These are phyloP conservation scores for Termitomyces titanicus DNA, from an alignment of 768 basidiomycete species.

Conservation along the genomic window DNA sequence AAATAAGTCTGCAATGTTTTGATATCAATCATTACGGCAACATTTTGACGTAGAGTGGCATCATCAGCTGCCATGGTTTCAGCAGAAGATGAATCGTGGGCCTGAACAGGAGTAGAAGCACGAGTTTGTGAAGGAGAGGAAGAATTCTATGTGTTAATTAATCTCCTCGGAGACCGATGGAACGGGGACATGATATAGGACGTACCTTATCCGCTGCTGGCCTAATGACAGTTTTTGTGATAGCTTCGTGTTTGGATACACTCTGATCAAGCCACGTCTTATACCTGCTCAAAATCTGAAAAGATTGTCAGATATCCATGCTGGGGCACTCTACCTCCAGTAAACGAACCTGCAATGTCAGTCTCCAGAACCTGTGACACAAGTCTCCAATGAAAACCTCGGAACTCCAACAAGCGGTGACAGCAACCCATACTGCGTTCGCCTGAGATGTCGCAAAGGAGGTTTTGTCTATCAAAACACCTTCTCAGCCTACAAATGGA, in stretches of 20 bases:
- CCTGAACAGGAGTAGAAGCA: constrained; percentile 47
- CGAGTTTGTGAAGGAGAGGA: constrained; percentile 33
- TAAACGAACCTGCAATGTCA: constrained; percentile 77
- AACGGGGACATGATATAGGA: neutral
- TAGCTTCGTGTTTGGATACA: constrained; percentile 40
- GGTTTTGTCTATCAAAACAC: constrained; percentile 22
- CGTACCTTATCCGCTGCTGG: constrained; percentile 30
- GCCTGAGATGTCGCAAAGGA: constrained; percentile 62
- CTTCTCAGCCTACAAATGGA: neutral
- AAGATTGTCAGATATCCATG: neutral
- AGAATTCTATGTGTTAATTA: neutral
- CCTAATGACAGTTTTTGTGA: constrained; percentile 26
- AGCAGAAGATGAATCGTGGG: constrained; percentile 43
- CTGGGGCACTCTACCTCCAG: neutral
- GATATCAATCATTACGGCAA: constrained; percentile 68
- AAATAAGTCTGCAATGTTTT: constrained; percentile 50
- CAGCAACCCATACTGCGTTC: constrained; percentile 64
- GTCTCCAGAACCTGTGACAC: constrained; percentile 82
- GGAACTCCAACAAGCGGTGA: constrained; percentile 81
- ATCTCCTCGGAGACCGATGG: neutral
- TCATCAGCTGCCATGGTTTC: constrained; percentile 66
- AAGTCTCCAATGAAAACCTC: constrained; percentile 84
- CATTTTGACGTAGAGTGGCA: constrained; percentile 56
- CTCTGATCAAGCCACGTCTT: constrained; percentile 69
- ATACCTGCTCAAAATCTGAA: constrained; percentile 78